phyloP scores from a whole-genome alignment of 108 stramenopile species.

The Cyclostephanos invisitatus region DNA sequence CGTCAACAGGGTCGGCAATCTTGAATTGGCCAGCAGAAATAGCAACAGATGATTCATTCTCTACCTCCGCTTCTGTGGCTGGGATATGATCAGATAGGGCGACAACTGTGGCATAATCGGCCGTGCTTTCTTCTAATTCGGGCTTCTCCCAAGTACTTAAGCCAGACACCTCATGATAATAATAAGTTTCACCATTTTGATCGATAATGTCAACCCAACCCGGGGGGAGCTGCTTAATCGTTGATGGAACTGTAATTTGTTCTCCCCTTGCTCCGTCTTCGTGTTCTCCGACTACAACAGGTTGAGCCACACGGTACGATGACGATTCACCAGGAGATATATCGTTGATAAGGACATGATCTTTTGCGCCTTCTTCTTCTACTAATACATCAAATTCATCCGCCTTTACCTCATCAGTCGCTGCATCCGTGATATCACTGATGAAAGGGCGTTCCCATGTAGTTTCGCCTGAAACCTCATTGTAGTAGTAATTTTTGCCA shows the following conservation, averaged over 20 bases:
- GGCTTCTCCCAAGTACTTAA: conserved; percentile 77
- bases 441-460: conserved; percentile 63
- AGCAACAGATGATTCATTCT: background rate
- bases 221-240: background rate
- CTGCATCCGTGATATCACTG: background rate
- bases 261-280: conserved; percentile 4
- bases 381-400: background rate
- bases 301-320: background rate
- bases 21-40: background rate
- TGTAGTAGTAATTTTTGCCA: conserved; percentile 66
- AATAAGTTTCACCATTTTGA: conserved; percentile 48
- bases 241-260: background rate
- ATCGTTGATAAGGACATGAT: background rate
- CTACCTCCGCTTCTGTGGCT: background rate
- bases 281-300: background rate
- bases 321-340: background rate
- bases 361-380: background rate
- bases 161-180: conserved; percentile 66
- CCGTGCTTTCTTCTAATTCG: background rate
- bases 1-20: background rate
- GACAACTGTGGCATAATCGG: background rate
- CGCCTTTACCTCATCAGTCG: background rate
- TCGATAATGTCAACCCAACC: conserved; percentile 39
- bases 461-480: conserved; percentile 57
- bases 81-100: background rate